Evolutionary conservation across 805 yeast genomes (phyloP).

Genomic region (Metschnikowia continentalis): DNA sequence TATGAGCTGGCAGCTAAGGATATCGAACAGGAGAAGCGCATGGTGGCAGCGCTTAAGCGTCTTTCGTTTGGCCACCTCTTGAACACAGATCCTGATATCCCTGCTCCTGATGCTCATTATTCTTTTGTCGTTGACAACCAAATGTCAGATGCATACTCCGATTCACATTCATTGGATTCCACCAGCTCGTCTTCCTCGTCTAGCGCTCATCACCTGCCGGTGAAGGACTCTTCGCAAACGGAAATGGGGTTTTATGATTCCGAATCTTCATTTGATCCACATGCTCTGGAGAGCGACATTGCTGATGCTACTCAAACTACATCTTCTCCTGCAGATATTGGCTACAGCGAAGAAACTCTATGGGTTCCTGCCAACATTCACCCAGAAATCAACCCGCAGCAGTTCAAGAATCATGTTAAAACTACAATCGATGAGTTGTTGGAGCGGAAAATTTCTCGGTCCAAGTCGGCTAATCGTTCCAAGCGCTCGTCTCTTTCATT

Average conservation of each 20-base stretch:
- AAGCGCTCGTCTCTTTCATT: constrained; percentile 17
- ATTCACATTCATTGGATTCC: not conserved
- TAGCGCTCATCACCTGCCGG: not conserved
- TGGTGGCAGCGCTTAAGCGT: constrained; percentile 70
- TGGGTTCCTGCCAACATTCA: constrained; percentile 98
- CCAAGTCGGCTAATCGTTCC: constrained; percentile 12
- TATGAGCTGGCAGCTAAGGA: constrained; percentile 64
- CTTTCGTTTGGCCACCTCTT: constrained; percentile 62
- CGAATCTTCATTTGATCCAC: not conserved
- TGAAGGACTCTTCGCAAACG: not conserved
- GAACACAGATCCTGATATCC: constrained; percentile 68
- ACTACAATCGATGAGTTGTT: constrained; percentile 50
- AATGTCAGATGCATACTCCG: constrained; percentile 2
- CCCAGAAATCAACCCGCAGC: constrained; percentile 93
- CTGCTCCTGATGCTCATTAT: constrained; percentile 32
- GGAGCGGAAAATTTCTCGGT: constrained; percentile 28
- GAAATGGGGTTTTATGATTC: not conserved
- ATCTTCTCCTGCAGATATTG: constrained; percentile 6
- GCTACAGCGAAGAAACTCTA: constrained; percentile 39
- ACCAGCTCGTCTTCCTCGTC: not conserved
- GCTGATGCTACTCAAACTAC: not conserved
- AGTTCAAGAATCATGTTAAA: constrained; percentile 65
- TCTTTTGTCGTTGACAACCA: constrained; percentile 10
- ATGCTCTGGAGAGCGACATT: not conserved
- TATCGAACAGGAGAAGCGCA: constrained; percentile 67